phyloP scores from a whole-genome alignment of 176 grass and related monocot genomes.

The Phyllostachys edulis region DNA sequence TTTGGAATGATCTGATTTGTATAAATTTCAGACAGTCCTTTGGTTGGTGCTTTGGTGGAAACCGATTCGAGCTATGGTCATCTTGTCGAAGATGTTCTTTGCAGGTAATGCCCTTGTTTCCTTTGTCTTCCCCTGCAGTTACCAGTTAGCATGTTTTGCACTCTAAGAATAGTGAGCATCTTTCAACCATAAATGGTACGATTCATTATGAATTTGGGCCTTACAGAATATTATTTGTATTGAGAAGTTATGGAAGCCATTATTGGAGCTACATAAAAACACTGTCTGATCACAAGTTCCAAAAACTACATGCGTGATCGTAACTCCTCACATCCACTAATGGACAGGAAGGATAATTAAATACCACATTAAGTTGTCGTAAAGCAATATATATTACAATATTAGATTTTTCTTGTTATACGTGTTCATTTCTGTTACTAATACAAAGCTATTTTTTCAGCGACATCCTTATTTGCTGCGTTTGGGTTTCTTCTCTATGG shows the following conservation, averaged over 20 bases:
- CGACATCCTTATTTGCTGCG: slow-evolving; percentile 53
- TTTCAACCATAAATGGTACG: not conserved
- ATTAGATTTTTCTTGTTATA: not conserved
- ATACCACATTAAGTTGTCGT: not conserved
- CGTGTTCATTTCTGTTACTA: slow-evolving; percentile 18
- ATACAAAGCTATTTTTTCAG: slow-evolving; percentile 33
- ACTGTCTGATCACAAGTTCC: not conserved
- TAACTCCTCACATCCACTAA: not conserved
- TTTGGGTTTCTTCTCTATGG: slow-evolving; percentile 68
- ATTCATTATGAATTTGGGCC: not conserved
- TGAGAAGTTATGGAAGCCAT: not conserved
- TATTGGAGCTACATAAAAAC: not conserved
- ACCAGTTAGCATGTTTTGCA: slow-evolving; percentile 4
- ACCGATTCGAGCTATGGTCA: slow-evolving; percentile 40
- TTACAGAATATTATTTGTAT: not conserved
- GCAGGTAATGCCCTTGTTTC: slow-evolving; percentile 42
- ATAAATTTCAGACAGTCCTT: slow-evolving; percentile 46
- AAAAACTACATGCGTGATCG: not conserved
- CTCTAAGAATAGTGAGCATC: not conserved
- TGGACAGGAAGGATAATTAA: not conserved
- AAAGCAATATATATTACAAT: not conserved
- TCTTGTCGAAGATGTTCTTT: slow-evolving; percentile 76
- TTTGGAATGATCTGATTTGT: slow-evolving; percentile 15
- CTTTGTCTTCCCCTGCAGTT: not conserved
- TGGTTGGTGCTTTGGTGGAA: slow-evolving; percentile 78